Base-by-base conservation (phyloP, 441 rosid species). In the Euphorbia celastroides region DNA sequence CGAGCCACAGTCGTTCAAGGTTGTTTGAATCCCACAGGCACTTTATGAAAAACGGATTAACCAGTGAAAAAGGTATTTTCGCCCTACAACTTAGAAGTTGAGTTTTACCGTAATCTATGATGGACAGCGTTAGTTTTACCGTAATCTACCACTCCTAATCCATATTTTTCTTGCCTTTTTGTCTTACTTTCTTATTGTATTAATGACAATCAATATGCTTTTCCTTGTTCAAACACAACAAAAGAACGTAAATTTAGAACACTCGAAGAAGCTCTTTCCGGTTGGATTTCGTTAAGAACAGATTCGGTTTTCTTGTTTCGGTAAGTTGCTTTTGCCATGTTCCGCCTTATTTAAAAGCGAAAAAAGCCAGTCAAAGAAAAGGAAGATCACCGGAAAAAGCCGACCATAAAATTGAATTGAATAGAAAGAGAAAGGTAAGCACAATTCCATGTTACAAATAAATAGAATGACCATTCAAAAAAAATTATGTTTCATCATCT, bases 341-440 rank as follows among this genome's bases (percentile, higher is more conserved):
- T 60, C 87, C 55, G n/a, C n/a, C n/a, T n/a, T n/a, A n/a, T n/a
- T 58, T 82, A 82, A 70, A 87, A 74, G 74, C 87, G n/a, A 78
- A 70, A 82, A 60, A 62, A 88, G 92, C 11, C 74, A 64, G 67
- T 38, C 76, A 7, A 88, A 84, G 78, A 84, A 64, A 85, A 55
- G 66, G 65, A 44, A 34, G 63, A 68, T 56, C 23, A 8, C 26
- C 26, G 2, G 51, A 23, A 78, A 79, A 79, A 70, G 72, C 48
- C 73, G 72, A 78, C 62, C 42, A 52, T 22, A 23, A 58, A 52
- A 52, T 28, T 34, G 4, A 3, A 34, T 34, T 3, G 38, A 34
- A 34, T 34, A 14, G 46, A 41, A 26, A 17, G 28, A 5, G 6
- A 34, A 34, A 34, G 4, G 38, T 34, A 4, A 3, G 4, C 38